Evolutionary conservation across 176 grass and related monocot genomes (phyloP).

Genomic region (Oryza glaberrima): DNA sequence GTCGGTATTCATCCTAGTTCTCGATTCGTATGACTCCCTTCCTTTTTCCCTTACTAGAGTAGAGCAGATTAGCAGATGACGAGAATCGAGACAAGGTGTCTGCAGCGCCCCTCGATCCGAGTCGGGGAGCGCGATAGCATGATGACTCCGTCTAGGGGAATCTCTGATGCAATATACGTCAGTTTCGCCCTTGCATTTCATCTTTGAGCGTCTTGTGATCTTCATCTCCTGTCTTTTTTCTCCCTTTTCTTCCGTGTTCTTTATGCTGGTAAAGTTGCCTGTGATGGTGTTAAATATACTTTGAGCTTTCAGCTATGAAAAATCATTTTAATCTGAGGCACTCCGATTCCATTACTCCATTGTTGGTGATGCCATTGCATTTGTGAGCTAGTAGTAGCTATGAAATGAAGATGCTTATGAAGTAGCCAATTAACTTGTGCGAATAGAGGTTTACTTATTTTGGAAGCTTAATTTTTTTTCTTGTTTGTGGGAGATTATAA

Average conservation of each 20-base stretch:
- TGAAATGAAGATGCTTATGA: neutral
- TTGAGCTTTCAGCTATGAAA: neutral
- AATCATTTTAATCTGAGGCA: neutral
- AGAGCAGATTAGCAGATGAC: neutral
- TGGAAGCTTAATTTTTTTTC: neutral
- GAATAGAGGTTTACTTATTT: neutral
- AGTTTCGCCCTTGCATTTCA: neutral
- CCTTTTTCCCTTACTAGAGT: neutral
- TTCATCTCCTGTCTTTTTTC: no score
- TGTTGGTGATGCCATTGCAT: neutral
- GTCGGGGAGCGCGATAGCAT: neutral
- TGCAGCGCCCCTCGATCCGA: constrained; percentile 19
- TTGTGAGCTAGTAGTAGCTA: neutral
- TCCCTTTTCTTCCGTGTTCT: neutral
- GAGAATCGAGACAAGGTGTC: constrained; percentile 46
- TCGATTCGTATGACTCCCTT: neutral
- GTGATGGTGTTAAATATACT: constrained; percentile 18
- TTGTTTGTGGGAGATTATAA: neutral
- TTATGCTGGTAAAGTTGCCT: neutral
- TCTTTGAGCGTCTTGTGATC: neutral
- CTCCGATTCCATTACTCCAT: neutral
- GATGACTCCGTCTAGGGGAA: constrained; percentile 61
- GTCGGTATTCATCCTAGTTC: neutral
- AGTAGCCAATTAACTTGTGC: neutral
- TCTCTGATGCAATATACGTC: constrained; percentile 44